A percentile compares a stretch with the other conserved stretches of the same genome.
Evolutionary conservation across 2,329 filamentous ascomycete genomes (phyloP).

Genomic region (Verticillium tricorpus): DNA sequence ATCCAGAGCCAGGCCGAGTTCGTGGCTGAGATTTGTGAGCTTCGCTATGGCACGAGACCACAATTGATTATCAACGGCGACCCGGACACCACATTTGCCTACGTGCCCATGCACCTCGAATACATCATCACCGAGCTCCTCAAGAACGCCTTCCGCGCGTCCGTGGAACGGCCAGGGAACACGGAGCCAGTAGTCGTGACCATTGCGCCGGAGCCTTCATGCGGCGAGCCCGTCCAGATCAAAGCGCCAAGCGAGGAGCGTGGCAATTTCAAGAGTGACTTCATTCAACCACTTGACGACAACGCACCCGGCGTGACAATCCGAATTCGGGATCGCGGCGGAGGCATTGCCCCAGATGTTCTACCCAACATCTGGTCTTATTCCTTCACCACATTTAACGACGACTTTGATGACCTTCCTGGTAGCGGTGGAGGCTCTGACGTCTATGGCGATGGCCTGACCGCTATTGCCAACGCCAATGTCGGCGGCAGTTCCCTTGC

Average conservation of each 20-base stretch:
- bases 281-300: conserved; percentile 55
- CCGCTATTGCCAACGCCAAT: conserved; percentile 67
- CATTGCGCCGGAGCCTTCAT: conserved; percentile 66
- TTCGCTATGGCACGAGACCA: conserved; percentile 88
- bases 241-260: conserved; percentile 30
- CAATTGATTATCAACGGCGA: conserved; percentile 78
- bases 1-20: conserved; percentile 83
- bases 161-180: conserved; percentile 77
- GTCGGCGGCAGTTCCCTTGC: conserved; percentile 80
- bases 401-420: conserved; percentile 38
- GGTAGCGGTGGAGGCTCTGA: conserved; percentile 34
- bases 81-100: conserved; percentile 82
- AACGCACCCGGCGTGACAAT: conserved; percentile 85
- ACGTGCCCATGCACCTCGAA: conserved; percentile 92
- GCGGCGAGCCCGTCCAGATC: conserved; percentile 25
- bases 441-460: conserved; percentile 62
- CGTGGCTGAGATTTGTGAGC: conserved; percentile 92
- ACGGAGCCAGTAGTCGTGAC: conserved; percentile 85
- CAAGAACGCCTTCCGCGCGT: conserved; percentile 95
- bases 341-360: conserved; percentile 82
- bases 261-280: conserved; percentile 37
- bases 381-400: conserved; percentile 91
- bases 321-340: conserved; percentile 90
- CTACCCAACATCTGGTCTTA: conserved; percentile 92
- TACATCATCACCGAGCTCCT: conserved; percentile 96